phyloP scores from a whole-genome alignment of 73 alveolate genomes.

The Paramecium primaurelia region DNA sequence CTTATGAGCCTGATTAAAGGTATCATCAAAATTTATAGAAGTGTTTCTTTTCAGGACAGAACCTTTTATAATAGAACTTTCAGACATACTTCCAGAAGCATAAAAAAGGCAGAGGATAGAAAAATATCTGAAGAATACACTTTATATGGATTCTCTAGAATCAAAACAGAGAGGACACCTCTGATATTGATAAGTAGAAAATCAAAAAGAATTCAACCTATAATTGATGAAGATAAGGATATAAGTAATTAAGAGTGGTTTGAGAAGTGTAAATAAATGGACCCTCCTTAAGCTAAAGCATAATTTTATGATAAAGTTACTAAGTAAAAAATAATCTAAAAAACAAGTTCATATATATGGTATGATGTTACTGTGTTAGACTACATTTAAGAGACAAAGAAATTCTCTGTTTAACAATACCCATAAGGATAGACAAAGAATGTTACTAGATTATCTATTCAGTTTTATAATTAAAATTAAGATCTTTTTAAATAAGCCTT shows the following conservation, averaged over 20 bases:
- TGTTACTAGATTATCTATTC: neutral
- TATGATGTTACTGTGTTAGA: neutral
- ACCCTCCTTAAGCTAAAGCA: conserved; percentile 33
- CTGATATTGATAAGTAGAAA: neutral
- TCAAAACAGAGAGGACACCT: neutral
- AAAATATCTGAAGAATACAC: neutral
- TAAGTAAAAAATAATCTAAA: neutral
- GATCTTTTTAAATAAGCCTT: neutral
- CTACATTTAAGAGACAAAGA: neutral
- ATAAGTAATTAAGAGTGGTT: neutral
- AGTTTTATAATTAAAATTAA: neutral
- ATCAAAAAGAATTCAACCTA: neutral
- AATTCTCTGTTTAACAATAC: neutral
- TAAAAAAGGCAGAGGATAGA: neutral
- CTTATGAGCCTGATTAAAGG: conserved; percentile 8
- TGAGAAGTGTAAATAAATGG: neutral
- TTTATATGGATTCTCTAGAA: conserved; percentile 10
- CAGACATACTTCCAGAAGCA: neutral
- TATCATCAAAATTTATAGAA: neutral
- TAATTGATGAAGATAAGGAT: neutral
- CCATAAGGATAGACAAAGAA: conserved; percentile 30
- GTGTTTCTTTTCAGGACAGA: neutral
- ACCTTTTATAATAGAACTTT: neutral
- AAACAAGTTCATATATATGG: neutral
- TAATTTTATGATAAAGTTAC: neutral